A percentile compares a stretch with the other conserved stretches of the same genome.
phyloP scores from a whole-genome alignment of 495 filamentous ascomycete species.

The Penicillium egyptiacum region DNA sequence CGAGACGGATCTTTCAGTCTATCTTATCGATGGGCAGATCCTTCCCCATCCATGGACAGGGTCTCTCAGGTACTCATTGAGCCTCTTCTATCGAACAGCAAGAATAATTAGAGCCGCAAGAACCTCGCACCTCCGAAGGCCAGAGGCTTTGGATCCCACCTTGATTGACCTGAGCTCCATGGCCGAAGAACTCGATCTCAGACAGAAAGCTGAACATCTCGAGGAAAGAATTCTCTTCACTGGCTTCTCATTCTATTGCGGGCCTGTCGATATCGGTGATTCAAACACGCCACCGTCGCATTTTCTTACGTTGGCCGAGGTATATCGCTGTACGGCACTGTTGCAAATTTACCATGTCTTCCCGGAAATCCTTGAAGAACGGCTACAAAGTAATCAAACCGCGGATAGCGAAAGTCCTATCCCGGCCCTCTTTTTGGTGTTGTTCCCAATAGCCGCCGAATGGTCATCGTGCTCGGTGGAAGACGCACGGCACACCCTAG shows the following conservation, averaged over 20 bases:
- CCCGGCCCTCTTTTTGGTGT: conserved; percentile 22
- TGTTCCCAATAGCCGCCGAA: conserved; percentile 12
- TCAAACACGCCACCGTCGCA: conserved; percentile 29
- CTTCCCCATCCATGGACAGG: conserved; percentile 31
- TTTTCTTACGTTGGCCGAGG: conserved; percentile 28
- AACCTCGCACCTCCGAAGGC: conserved; percentile 16
- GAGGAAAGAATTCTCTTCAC: conserved; percentile 28
- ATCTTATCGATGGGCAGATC: conserved; percentile 26
- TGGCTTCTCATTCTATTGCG: conserved; percentile 26
- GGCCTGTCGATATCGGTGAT: conserved; percentile 27
- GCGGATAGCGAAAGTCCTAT: conserved; percentile 6
- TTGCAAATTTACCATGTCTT: conserved; percentile 32
- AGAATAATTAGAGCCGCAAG: conserved; percentile 22
- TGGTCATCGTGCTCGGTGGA: conserved; percentile 12
- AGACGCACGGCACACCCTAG: conserved; percentile 21
- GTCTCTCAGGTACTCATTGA: conserved; percentile 23
- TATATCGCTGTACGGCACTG: conserved; percentile 27
- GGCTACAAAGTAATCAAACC: conserved; percentile 14
- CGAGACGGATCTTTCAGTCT: conserved; percentile 22
- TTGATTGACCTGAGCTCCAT: conserved; percentile 23
- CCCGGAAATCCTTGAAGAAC: conserved; percentile 24
- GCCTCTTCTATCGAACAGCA: conserved; percentile 25
- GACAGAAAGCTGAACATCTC: conserved; percentile 20
- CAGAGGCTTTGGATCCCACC: conserved; percentile 14
- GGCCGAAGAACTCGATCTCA: conserved; percentile 25